These are phyloP conservation scores for Boletus rex-veris DNA, from an alignment of 768 basidiomycete genomes.

Conservation along the genomic window DNA sequence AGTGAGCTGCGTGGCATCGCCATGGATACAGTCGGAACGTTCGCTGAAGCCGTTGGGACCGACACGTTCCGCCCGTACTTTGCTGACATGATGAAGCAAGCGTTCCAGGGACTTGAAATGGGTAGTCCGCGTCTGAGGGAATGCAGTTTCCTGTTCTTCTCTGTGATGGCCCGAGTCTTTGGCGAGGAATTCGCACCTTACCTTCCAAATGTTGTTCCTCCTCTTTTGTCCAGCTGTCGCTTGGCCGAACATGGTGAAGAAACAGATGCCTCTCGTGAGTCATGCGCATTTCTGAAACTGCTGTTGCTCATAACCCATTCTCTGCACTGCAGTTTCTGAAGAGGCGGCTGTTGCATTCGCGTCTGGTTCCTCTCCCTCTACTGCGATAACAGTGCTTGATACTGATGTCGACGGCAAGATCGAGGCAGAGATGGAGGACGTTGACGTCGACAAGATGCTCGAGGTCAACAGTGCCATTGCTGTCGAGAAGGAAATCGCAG, in stretches of 20 bases:
- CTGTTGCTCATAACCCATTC: neutral
- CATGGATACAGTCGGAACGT: constrained; percentile 98
- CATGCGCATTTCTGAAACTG: neutral
- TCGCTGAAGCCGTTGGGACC: constrained; percentile 94
- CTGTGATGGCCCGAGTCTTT: constrained; percentile 97
- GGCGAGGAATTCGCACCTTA: constrained; percentile 90
- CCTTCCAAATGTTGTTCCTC: constrained; percentile 80
- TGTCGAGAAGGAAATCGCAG: constrained; percentile 98
- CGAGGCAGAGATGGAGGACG: constrained; percentile 69
- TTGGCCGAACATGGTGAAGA: constrained; percentile 79
- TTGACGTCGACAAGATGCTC: constrained; percentile 82
- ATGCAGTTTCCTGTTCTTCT: constrained; percentile 97
- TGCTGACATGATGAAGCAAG: constrained; percentile 92
- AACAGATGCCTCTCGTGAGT: constrained; percentile 41
- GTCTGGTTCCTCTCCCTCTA: constrained; percentile 70
- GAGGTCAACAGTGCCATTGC: constrained; percentile 95
- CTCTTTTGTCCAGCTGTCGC: constrained; percentile 76
- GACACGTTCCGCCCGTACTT: constrained; percentile 95
- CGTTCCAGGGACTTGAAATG: constrained; percentile 85
- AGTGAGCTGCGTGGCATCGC: constrained; percentile 93
- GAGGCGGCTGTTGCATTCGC: constrained; percentile 62
- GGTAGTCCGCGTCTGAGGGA: constrained; percentile 87
- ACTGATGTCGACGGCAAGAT: constrained; percentile 51
- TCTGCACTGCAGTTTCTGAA: constrained; percentile 37
- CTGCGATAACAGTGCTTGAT: constrained; percentile 61